Evolutionary conservation across 2,329 filamentous ascomycete species (phyloP).

Genomic region (Pseudocercospora musae): DNA sequence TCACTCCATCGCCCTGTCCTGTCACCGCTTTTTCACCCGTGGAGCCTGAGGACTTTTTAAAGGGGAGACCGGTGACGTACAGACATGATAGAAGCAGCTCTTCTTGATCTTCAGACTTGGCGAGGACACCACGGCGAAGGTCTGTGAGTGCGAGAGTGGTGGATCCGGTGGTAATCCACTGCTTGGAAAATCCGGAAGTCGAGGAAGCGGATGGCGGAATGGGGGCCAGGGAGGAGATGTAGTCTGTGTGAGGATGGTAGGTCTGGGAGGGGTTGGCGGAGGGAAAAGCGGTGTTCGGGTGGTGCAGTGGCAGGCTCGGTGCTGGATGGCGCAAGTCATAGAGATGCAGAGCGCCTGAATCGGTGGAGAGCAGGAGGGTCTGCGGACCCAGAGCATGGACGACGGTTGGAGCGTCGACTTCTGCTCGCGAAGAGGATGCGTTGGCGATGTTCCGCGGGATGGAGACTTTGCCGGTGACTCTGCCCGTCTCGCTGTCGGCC

Average conservation of each 20-base stretch:
- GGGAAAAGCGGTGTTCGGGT: constrained; percentile 44
- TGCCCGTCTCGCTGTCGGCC: constrained; percentile 56
- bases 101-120: constrained; percentile 90
- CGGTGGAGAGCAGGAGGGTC: constrained; percentile 82
- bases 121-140: constrained; percentile 77
- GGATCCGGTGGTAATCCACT: constrained; percentile 91
- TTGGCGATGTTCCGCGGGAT: constrained; percentile 56
- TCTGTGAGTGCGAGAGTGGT: constrained; percentile 90
- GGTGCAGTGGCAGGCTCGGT: constrained; percentile 38
- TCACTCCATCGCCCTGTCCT: constrained; percentile 72
- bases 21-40: constrained; percentile 75
- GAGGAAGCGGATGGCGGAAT: constrained; percentile 76
- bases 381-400: constrained; percentile 83
- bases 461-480: constrained; percentile 76
- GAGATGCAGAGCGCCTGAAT: constrained; percentile 84
- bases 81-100: constrained; percentile 83
- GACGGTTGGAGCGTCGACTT: constrained; percentile 71
- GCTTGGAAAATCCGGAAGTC: constrained; percentile 85
- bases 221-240: constrained; percentile 81
- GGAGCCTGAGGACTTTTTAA: constrained; percentile 58
- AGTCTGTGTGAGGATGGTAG: constrained; percentile 85
- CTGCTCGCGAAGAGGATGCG: constrained; percentile 38
- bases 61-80: constrained; percentile 73
- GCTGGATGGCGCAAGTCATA: constrained; percentile 69
- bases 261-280: constrained; percentile 69